These are phyloP conservation scores for Borovskyia barvae DNA, from an alignment of 208 protist genomes.

Conservation along the genomic window DNA sequence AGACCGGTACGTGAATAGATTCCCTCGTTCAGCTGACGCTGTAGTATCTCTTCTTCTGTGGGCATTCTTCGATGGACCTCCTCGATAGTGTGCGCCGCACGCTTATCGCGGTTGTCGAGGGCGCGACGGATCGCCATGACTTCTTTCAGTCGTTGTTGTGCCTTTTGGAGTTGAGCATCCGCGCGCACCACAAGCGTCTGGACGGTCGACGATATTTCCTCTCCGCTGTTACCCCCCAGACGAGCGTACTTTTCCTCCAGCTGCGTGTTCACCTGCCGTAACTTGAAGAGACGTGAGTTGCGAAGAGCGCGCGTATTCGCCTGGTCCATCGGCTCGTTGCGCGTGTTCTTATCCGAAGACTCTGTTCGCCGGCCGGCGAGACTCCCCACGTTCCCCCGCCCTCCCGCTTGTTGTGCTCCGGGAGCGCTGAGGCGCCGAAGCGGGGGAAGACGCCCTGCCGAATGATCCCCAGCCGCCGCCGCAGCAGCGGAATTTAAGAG, in stretches of 20 bases:
- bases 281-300: constrained; percentile 14
- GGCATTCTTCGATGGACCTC: constrained; percentile 44
- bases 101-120: constrained; percentile 57
- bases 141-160: constrained; percentile 37
- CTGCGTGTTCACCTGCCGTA: constrained; percentile 33
- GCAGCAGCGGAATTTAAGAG: not conserved
- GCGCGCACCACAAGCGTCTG: constrained; percentile 38
- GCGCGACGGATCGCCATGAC: constrained; percentile 32
- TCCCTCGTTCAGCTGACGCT: constrained; percentile 62
- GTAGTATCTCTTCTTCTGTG: constrained; percentile 27
- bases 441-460: constrained; percentile 3
- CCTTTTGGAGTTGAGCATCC: constrained; percentile 45
- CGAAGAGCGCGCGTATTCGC: not conserved
- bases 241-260: constrained; percentile 26
- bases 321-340: constrained; percentile 30
- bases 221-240: constrained; percentile 21
- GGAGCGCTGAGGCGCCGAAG: not conserved
- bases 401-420: not conserved
- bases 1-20: constrained; percentile 60
- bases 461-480: not conserved
- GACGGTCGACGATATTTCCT: constrained; percentile 20
- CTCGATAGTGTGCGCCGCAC: constrained; percentile 59
- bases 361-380: not conserved
- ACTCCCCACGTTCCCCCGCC: not conserved
- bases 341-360: not conserved